These are phyloP conservation scores for Verbascum thapsus DNA, from an alignment of 257 asterid genomes.

Conservation along the genomic window DNA sequence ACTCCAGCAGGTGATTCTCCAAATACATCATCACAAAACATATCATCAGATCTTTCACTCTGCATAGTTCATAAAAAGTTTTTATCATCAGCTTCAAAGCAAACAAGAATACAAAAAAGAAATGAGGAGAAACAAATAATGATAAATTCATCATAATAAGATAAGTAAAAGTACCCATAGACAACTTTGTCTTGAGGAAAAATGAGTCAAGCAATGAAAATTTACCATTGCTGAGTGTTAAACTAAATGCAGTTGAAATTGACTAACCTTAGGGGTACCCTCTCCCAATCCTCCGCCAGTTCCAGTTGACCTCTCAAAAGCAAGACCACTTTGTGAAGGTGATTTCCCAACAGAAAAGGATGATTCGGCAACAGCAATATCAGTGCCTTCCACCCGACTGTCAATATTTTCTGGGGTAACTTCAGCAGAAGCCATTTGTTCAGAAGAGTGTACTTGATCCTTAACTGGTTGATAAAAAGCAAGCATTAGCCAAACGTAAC, in stretches of 20 bases:
- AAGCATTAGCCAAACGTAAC: slow-evolving; percentile 25
- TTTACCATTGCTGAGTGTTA: not conserved
- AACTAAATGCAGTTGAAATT: slow-evolving; percentile 14
- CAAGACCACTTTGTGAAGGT: slow-evolving; percentile 65
- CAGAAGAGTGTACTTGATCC: slow-evolving; percentile 45
- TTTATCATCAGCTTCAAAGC: slow-evolving; percentile 21
- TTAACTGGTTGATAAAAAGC: slow-evolving; percentile 38
- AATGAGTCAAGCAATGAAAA: not conserved
- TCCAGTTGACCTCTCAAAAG: slow-evolving; percentile 51
- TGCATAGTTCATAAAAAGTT: slow-evolving; percentile 41
- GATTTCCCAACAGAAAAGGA: slow-evolving; percentile 84
- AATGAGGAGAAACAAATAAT: not conserved
- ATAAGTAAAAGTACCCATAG: not conserved
- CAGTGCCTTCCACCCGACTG: slow-evolving; percentile 50
- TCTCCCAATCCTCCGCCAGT: slow-evolving; percentile 91
- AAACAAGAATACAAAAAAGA: slow-evolving; percentile 23
- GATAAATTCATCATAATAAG: not conserved
- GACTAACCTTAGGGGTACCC: slow-evolving; percentile 89
- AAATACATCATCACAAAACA: slow-evolving; percentile 93
- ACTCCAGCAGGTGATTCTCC: slow-evolving; percentile 92
- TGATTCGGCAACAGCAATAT: slow-evolving; percentile 52
- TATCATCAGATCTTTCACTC: slow-evolving; percentile 82
- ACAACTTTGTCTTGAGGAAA: not conserved
- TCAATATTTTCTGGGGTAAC: slow-evolving; percentile 38
- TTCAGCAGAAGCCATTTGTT: slow-evolving; percentile 39